These are phyloP conservation scores for Lumnitzera littorea DNA, from an alignment of 345 rosid species.

Conservation along the genomic window DNA sequence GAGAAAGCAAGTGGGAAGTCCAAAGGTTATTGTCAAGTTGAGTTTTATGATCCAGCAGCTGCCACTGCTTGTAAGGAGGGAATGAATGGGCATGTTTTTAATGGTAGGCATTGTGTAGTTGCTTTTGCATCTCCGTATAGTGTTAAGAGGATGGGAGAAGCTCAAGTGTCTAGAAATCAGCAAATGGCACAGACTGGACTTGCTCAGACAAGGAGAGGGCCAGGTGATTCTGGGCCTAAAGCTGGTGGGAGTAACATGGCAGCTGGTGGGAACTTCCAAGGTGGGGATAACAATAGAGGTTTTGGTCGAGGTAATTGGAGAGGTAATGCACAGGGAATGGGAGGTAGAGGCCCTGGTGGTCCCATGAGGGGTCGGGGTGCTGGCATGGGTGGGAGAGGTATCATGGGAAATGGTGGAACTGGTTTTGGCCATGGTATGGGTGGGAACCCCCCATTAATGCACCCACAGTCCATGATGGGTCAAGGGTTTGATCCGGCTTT, in stretches of 20 bases:
- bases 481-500: conserved; percentile 79
- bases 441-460: conserved; percentile 58
- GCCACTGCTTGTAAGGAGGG: conserved; percentile 72
- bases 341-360: conserved; percentile 63
- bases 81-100: conserved; percentile 65
- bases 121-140: conserved; percentile 66
- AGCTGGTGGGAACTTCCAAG: conserved; percentile 59
- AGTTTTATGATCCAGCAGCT: conserved; percentile 59
- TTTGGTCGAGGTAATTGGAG: conserved; percentile 67
- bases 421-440: conserved; percentile 70
- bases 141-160: conserved; percentile 67
- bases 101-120: conserved; percentile 74
- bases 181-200: conserved; percentile 33
- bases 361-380: conserved; percentile 63
- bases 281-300: conserved; percentile 55
- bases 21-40: conserved; percentile 84
- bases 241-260: conserved; percentile 30
- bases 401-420: conserved; percentile 63
- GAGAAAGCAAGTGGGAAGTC: conserved; percentile 91
- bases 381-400: conserved; percentile 60
- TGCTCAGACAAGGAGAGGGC: conserved; percentile 47
- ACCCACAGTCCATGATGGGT: conserved; percentile 69
- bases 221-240: conserved; percentile 40
- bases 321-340: conserved; percentile 66
- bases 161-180: conserved; percentile 56